These are phyloP conservation scores for Cenococcum geophilum DNA, from an alignment of 495 filamentous ascomycete genomes.

Conservation along the genomic window DNA sequence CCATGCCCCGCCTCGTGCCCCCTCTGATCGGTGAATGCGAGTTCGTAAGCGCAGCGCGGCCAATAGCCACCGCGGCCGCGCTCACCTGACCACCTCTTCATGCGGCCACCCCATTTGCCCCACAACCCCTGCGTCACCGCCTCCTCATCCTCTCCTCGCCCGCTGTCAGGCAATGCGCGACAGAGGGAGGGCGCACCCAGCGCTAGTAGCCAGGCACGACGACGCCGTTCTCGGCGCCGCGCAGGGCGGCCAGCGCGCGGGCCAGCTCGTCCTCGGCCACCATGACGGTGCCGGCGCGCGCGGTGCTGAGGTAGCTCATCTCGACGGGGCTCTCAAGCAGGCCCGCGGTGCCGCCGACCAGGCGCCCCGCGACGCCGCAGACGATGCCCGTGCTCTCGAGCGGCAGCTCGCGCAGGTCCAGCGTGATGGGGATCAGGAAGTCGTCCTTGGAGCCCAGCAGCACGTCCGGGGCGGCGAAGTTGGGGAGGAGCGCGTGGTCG, in stretches of 20 bases:
- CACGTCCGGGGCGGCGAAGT: slow-evolving; percentile 51
- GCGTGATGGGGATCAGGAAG: slow-evolving; percentile 77
- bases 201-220: no score
- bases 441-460: slow-evolving; percentile 77
- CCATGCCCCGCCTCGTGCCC: no score
- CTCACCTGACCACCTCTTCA: slow-evolving; percentile 1
- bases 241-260: slow-evolving; percentile 64
- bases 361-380: slow-evolving; percentile 76
- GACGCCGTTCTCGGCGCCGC: slow-evolving; percentile 32
- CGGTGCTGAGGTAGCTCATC: slow-evolving; percentile 85
- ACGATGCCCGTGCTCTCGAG: slow-evolving; percentile 91
- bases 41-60: no score
- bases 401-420: slow-evolving; percentile 75
- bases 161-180: no score
- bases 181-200: no score
- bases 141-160: neutral
- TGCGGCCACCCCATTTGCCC: neutral
- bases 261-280: slow-evolving; percentile 65
- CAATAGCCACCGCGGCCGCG: neutral
- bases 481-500: slow-evolving; percentile 62
- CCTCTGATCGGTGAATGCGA: no score
- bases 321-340: slow-evolving; percentile 53
- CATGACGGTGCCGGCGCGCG: slow-evolving; percentile 84
- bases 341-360: slow-evolving; percentile 52
- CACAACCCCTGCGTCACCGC: neutral